Percentiles rank a stretch among this genome's conserved stretches.
phyloP scores from a whole-genome alignment of 1,139 yeast genomes.

The Yamadazyma dendronema region DNA sequence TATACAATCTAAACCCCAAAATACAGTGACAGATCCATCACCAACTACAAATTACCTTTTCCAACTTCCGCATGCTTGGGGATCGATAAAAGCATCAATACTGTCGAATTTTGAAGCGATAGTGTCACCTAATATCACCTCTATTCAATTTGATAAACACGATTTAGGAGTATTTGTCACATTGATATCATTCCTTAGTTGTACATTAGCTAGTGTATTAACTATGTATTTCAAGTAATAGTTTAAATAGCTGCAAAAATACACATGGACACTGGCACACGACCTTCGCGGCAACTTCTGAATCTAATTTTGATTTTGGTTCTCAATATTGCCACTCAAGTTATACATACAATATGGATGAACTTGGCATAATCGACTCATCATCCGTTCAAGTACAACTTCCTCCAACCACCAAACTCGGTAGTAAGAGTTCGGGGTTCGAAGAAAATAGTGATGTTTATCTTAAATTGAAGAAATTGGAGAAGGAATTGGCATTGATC shows the following conservation, averaged over 20 bases:
- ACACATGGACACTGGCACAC: not conserved
- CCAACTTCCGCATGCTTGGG: too few relatives aligned
- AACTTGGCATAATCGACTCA: conserved; percentile 25
- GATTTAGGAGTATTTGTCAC: conserved; percentile 25
- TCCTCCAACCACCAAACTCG: conserved; percentile 11
- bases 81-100: conserved; percentile 22
- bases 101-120: conserved; percentile 20
- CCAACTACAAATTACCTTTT: conserved; percentile 5
- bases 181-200: conserved; percentile 20
- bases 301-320: not conserved
- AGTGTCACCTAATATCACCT: conserved; percentile 17
- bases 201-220: conserved; percentile 23
- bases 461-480: conserved; percentile 78
- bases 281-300: not conserved
- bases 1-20: not conserved
- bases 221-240: conserved; percentile 14
- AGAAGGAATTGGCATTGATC: conserved; percentile 83
- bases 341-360: conserved; percentile 21
- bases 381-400: conserved; percentile 16
- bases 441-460: conserved; percentile 65
- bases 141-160: conserved; percentile 21
- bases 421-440: conserved; percentile 5
- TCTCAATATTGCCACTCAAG: conserved; percentile 14
- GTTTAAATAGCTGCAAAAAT: conserved; percentile 4
- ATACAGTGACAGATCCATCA: not conserved